Conservation (phyloP, 169 alveolate genomes). For the Plasmodium ovale region DNA sequence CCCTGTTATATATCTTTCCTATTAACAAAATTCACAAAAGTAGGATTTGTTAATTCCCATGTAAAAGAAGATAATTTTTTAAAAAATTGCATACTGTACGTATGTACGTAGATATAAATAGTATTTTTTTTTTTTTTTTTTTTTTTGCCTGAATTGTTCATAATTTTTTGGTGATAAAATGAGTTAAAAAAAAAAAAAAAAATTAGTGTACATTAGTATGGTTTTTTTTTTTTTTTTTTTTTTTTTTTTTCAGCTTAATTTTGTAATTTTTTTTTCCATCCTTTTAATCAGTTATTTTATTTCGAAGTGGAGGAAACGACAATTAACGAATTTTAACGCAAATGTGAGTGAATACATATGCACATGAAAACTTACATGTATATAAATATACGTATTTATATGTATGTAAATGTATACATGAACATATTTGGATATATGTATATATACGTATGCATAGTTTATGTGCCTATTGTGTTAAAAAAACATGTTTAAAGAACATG, state of each 20-base stretch:
- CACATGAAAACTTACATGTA: not conserved
- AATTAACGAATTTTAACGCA: too few species aligned
- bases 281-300: too few species aligned
- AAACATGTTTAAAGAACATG: not conserved
- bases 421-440: too few species aligned
- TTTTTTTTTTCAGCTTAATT: not conserved
- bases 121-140: too few species aligned
- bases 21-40: not conserved
- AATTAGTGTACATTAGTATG: not conserved
- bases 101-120: not conserved
- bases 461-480: too few species aligned
- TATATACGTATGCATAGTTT: not conserved
- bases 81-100: not conserved
- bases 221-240: slow-evolving; percentile 5
- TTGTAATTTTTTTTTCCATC: not conserved
- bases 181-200: not conserved
- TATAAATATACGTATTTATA: not conserved
- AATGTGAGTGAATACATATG: too few species aligned
- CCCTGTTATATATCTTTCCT: not conserved
- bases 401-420: too few species aligned
- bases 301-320: too few species aligned
- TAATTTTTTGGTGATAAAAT: not conserved
- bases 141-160: not conserved
- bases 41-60: not conserved
- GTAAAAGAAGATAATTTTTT: not conserved